Evolutionary conservation across 305 asterid genomes (phyloP), one percentile per base, ranked within the genome.

Genomic region (Solanum aculeatissimum): DNA sequence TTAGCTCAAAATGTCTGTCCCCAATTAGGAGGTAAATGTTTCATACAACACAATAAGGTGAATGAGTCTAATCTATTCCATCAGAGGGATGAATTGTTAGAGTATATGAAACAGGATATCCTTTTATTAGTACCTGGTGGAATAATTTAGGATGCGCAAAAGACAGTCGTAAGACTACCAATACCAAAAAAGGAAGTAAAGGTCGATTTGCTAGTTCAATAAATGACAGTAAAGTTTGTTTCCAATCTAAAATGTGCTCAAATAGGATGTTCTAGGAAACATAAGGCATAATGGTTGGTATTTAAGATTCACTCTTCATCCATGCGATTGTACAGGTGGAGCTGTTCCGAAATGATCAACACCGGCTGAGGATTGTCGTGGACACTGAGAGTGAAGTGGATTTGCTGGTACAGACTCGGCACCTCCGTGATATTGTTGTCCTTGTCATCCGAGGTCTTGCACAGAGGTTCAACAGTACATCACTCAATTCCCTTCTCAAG

Each of bases 381-480:
- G 99, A 97, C 93, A 90, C 97, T 88, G 99, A 95, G 84, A 93
- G 90, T 45, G 99, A 97, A 90, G 98, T 93, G 60, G 99, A 97
- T 89, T 86, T 97, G 89, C 93, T 97, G 97, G 97, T 97, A 35
- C 99, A 97, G 91, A 97, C 99, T 1, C 91, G 99, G 8, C 99
- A 95, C 89, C 92, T 92, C 47, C 98, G 99, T 14, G 99, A 97
- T 86, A 95, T 95, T 15, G 92, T 97, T 18, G 99, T 93, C 80
- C 98, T 95, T 45, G 98, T 97, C 78, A 94, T 97, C 47, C 89
- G 98, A 69, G 99, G 98, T 85, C 92, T 97, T 51, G 98, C 99
- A 4, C 99, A 95, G 85, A 86, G 97, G 49, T 97, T 94, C 92
- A 97, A 97, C 92, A 95, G 99, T 71, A 97, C 99, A 77, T 95